Conservation (phyloP, 2,329 filamentous ascomycete species). For the Colletotrichum sidae region DNA sequence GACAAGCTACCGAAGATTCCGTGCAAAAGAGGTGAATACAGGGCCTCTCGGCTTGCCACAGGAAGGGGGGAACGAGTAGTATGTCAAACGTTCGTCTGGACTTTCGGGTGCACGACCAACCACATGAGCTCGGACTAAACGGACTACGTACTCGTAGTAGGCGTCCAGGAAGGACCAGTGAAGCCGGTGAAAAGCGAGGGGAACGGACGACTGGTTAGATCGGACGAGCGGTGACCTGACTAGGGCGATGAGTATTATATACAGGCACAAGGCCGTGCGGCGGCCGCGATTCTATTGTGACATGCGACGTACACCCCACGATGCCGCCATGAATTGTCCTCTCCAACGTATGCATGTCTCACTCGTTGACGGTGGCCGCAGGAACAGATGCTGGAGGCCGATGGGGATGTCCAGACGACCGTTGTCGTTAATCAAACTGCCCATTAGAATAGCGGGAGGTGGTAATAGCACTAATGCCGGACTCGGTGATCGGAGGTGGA, state of each 20-base stretch:
- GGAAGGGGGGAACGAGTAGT: slow-evolving; percentile 7
- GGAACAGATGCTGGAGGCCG: slow-evolving; percentile 12
- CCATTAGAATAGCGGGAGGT: slow-evolving; percentile 13
- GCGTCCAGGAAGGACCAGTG: no score
- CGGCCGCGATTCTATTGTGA: no score
- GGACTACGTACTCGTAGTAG: not conserved
- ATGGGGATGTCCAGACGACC: slow-evolving; percentile 36
- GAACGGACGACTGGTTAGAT: no score
- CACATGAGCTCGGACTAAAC: slow-evolving; percentile 27
- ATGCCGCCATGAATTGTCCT: not conserved
- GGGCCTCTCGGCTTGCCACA: slow-evolving; percentile 12
- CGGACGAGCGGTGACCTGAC: no score
- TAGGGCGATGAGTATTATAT: no score
- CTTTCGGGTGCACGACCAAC: slow-evolving; percentile 20
- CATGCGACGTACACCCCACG: no score
- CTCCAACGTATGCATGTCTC: slow-evolving; percentile 7
- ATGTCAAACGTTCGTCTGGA: slow-evolving; percentile 22
- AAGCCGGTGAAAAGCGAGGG: no score
- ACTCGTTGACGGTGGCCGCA: not conserved
- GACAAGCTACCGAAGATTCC: no score
- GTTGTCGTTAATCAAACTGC: slow-evolving; percentile 5
- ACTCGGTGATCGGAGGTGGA: slow-evolving; percentile 29
- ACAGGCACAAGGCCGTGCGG: no score
- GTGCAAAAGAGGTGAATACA: no score
- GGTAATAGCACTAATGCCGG: not conserved